Percentiles rank a stretch among this genome's conserved stretches.
phyloP scores from a whole-genome alignment of 2,329 filamentous ascomycete species.

The Trichoderma simmonsii region DNA sequence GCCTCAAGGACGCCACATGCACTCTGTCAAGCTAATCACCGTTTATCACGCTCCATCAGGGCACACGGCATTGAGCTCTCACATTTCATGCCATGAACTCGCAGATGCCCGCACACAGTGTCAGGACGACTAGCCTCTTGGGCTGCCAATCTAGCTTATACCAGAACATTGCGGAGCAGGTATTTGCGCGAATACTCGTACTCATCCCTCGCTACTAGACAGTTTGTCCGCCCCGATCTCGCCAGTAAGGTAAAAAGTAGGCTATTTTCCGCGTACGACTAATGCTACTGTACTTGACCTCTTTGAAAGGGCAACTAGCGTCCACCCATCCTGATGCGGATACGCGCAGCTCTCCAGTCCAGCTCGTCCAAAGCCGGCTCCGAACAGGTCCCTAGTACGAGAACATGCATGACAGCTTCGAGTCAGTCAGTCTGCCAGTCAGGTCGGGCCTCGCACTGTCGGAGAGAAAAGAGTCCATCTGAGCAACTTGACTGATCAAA shows the following conservation, averaged over 20 bases:
- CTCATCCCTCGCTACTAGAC: not conserved
- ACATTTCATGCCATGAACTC: not conserved
- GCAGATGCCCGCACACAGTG: not conserved
- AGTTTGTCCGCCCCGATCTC: slow-evolving; percentile 1
- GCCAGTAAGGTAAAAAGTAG: not conserved
- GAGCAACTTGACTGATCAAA: not conserved
- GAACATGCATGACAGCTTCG: not conserved
- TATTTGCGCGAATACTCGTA: not conserved
- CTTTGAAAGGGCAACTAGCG: not conserved
- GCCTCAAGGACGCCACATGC: not conserved
- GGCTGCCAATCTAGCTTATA: not conserved
- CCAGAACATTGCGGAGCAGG: not conserved
- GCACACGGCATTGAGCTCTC: not conserved
- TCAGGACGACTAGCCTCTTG: not conserved
- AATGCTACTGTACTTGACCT: not conserved
- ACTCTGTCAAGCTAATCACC: not conserved
- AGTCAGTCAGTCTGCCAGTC: slow-evolving; percentile 9
- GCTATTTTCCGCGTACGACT: not conserved
- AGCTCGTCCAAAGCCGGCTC: not conserved
- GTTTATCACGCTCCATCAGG: not conserved
- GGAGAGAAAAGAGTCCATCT: not conserved
- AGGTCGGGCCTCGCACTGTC: not conserved
- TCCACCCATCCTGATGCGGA: not conserved
- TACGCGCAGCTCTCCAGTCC: not conserved
- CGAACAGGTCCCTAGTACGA: not conserved